Evolutionary conservation across 495 filamentous ascomycete genomes (phyloP).

Genomic region (Penicillium lividum): DNA sequence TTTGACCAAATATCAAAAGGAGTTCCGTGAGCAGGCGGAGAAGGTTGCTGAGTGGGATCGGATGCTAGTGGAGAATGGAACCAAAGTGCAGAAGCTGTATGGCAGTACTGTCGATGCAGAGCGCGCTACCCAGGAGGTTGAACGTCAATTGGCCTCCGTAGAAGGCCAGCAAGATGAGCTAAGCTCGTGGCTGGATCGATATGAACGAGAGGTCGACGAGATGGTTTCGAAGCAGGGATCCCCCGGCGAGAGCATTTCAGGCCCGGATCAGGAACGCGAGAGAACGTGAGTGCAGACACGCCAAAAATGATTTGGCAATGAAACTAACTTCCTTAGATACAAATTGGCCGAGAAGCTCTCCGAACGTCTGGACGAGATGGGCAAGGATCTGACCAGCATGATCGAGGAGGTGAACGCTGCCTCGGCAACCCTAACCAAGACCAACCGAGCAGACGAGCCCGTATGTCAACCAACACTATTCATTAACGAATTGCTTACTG

Average conservation of each 20-base stretch:
- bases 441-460: slow-evolving; percentile 84
- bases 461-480: slow-evolving; percentile 53
- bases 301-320: neutral
- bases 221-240: slow-evolving; percentile 73
- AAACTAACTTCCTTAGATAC: slow-evolving; percentile 50
- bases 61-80: slow-evolving; percentile 84
- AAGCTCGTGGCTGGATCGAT: slow-evolving; percentile 77
- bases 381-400: slow-evolving; percentile 87
- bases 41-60: slow-evolving; percentile 91
- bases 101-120: slow-evolving; percentile 87
- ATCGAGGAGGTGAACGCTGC: slow-evolving; percentile 96
- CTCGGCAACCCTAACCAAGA: slow-evolving; percentile 80
- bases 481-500: neutral
- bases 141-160: slow-evolving; percentile 81
- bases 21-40: slow-evolving; percentile 85
- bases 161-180: slow-evolving; percentile 92
- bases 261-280: slow-evolving; percentile 92
- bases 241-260: slow-evolving; percentile 69
- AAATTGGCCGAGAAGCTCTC: slow-evolving; percentile 88
- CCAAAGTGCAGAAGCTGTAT: slow-evolving; percentile 89
- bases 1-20: slow-evolving; percentile 90
- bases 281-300: slow-evolving; percentile 59
- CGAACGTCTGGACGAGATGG: slow-evolving; percentile 85
- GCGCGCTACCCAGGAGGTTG: slow-evolving; percentile 84
- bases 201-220: slow-evolving; percentile 84